Evolutionary conservation across 2,329 filamentous ascomycete genomes (phyloP), one percentile per base, ranked within the genome.

Genomic region (Mycogone perniciosa): DNA sequence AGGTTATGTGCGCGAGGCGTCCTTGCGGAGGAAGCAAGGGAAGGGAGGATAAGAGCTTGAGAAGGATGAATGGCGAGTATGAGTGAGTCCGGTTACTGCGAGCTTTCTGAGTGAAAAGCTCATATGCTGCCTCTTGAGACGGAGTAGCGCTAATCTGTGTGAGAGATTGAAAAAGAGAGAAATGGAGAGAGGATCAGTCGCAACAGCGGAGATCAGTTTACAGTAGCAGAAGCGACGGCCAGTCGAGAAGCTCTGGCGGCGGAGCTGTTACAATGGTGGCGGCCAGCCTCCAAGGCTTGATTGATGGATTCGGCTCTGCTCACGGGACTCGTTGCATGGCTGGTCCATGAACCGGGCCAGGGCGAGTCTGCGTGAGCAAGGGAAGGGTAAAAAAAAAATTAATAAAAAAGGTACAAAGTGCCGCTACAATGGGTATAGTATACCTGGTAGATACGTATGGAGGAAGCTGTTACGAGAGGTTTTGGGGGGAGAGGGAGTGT

Each of bases 81-180:
- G 33, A 35, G 33, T 8, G 7, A 35, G 33, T 7, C 33, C 33
- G 33, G 33, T 42, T 42, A 42, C 39, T 42, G 27, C 27, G 27
- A 42, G 26, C 13, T n/a, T 38, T 6, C n/a, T 42, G 11, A 49
- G 47, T 49, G 29, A 20, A 31, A 37, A 45, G 48, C 30, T 35
- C 37, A 41, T 43, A 46, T 29, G 40, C 31, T 34, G 20, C 20
- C n/a, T 31, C 31, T 20, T 31, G 26, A 38, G 27, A 43, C 40
- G 37, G 41, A 49, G 31, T 10, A 27, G 48, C 43, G 52, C 47
- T 29, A 44, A 46, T 40, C 48, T 51, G 35, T 54, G 52, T 44
- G 49, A 54, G 40, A 53, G 11, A 40, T 48, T 34, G 37, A 42
- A 48, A 40, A 51, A 46, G 34, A 40, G 49, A 45, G 51, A 42